Base-by-base conservation (phyloP, 148 eudicot genomes). In the Drosera capensis region DNA sequence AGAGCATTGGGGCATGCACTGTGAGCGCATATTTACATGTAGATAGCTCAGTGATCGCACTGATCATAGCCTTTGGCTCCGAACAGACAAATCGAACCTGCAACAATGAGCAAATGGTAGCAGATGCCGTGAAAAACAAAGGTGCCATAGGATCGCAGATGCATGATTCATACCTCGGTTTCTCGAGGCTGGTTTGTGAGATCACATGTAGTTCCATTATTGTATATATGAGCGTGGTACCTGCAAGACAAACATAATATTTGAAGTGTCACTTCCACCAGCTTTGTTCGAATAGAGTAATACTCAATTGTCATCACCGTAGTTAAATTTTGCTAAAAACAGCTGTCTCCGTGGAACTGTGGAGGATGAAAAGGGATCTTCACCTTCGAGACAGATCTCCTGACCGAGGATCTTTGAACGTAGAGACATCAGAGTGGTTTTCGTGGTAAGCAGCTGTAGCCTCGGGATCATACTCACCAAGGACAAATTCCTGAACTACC, bases 11-110 rank as follows among this genome's bases (percentile, higher is more conserved):
- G 58, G 81, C 66, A 23, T 88, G 81, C 25, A 88, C 57, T 29
- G 84, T 83, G 38, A 88, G 92, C 5, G 94, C 97, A 71, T 88
- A 88, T 69, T 75, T 88, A 77, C 97, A 88, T 2, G 97, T 88
- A 31, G 97, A 73, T 47, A 88, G 60, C 68, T 88, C 97, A 26
- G 94, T 83, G 29, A 83, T 71, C 42, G 97, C 77, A 64, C 70
- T 80, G 34, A 88, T 83, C 86, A 78, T 80, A 23, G 80, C 77
- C 63, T 78, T 80, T 13, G 86, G 79, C 56, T 88, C 97, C 8
- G 97, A 78, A 68, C 97, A 90, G 25, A 84, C 93, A 56, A 84
- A 90, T 59, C 97, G 67, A 47, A 78, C 97, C 95, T 90, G 71
- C 30, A 45, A 69, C 50, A 25, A 21, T 7, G 39, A 35, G 6